These are phyloP conservation scores for Rhazya stricta DNA, from an alignment of 257 asterid genomes.

Conservation along the genomic window DNA sequence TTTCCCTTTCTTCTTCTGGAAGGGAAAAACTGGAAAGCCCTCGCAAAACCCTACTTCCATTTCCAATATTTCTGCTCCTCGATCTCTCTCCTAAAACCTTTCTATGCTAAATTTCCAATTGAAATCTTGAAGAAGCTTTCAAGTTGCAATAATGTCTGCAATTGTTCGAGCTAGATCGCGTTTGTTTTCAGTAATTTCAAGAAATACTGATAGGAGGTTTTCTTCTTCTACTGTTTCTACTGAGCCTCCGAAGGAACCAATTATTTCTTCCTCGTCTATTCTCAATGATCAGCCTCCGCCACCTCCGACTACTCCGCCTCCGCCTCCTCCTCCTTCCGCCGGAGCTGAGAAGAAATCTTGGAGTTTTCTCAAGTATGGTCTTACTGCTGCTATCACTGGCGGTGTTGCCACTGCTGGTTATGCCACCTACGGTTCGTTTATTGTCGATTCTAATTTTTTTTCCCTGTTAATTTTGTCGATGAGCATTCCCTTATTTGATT, in stretches of 20 bases:
- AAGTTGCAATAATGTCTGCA: constrained; percentile 33
- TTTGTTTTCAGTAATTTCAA: constrained; percentile 27
- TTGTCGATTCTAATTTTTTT: not conserved
- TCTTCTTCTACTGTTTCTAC: constrained; percentile 27
- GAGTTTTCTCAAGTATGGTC: constrained; percentile 52
- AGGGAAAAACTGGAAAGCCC: not conserved
- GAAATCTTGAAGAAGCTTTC: not conserved
- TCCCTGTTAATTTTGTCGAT: not conserved
- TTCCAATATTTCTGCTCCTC: not conserved
- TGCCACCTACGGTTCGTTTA: constrained; percentile 61
- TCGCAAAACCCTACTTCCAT: constrained; percentile 20
- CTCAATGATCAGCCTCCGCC: constrained; percentile 53
- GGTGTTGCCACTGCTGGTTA: constrained; percentile 61
- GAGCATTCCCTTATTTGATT: not conserved
- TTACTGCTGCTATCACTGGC: constrained; percentile 51
- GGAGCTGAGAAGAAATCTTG: constrained; percentile 45
- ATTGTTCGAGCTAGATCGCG: constrained; percentile 45
- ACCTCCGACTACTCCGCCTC: constrained; percentile 35
- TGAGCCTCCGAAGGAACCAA: constrained; percentile 41
- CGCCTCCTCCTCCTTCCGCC: constrained; percentile 29
- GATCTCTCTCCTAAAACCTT: constrained; percentile 1
- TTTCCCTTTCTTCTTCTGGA: not conserved
- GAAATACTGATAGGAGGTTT: constrained; percentile 22
- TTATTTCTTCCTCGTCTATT: constrained; percentile 45
- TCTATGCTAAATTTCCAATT: constrained; percentile 29